Evolutionary conservation across 1,284 basidiomycete species (phyloP).

Genomic region (Pascua sp.): DNA sequence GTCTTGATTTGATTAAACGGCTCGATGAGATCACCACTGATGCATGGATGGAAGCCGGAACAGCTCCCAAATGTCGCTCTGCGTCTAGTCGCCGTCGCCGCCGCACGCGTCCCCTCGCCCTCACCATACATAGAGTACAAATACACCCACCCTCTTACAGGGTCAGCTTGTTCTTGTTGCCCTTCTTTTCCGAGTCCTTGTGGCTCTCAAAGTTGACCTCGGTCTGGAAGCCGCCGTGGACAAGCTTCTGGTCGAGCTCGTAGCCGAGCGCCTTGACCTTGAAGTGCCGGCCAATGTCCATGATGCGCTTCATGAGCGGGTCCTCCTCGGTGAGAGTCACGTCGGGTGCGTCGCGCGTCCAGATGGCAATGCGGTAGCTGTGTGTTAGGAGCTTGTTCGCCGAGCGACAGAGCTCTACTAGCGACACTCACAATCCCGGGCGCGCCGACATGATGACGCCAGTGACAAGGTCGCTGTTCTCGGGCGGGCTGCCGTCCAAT

Average conservation of each 20-base stretch:
- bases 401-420: no score
- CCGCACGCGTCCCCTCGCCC: no score
- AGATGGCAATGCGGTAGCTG: conserved; percentile 87
- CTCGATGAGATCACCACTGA: no score
- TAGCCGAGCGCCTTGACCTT: conserved; percentile 86
- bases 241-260: conserved; percentile 65
- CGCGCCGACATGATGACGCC: conserved; percentile 93
- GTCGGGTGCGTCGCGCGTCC: conserved; percentile 80
- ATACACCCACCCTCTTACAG: neutral
- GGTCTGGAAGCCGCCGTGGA: conserved; percentile 68
- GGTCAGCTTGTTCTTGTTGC: conserved; percentile 74
- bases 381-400: neutral
- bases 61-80: no score
- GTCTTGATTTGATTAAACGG: no score
- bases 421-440: conserved; percentile 65
- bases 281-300: conserved; percentile 76
- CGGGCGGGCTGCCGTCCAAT: conserved; percentile 47
- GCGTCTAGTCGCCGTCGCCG: no score
- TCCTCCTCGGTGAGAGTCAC: conserved; percentile 38
- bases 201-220: conserved; percentile 93
- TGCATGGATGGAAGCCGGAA: no score
- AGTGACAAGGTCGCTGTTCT: conserved; percentile 67
- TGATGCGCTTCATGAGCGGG: conserved; percentile 64
- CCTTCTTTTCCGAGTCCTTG: conserved; percentile 93
- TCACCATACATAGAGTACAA: no score